Evolutionary conservation across 352 stramenopile genomes (phyloP).

Genomic region (Phytophthora sp.): DNA sequence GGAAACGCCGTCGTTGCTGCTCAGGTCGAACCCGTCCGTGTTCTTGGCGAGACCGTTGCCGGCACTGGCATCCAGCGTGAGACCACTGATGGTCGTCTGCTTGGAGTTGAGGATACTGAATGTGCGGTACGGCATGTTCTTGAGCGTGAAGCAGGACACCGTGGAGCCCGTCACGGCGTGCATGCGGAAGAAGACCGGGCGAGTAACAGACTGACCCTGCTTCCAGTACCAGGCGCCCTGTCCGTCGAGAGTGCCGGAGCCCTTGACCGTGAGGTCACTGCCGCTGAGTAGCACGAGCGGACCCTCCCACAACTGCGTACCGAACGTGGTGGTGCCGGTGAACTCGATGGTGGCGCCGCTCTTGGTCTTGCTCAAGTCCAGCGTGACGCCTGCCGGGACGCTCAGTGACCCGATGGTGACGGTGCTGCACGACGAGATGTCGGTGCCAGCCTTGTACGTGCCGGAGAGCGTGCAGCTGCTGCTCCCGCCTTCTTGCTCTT

Average conservation of each 20-base stretch:
- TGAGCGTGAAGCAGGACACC: background rate
- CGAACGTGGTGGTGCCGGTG: background rate
- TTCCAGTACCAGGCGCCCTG: slow-evolving; percentile 43
- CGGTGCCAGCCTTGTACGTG: slow-evolving; percentile 27
- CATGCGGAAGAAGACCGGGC: slow-evolving; percentile 32
- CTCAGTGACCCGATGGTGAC: slow-evolving; percentile 28
- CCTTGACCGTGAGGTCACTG: slow-evolving; percentile 22
- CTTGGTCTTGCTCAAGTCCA: slow-evolving; percentile 25
- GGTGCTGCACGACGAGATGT: slow-evolving; percentile 21
- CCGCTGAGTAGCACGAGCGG: slow-evolving; percentile 27
- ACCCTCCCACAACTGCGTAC: slow-evolving; percentile 16
- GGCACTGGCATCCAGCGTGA: background rate
- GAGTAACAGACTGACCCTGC: slow-evolving; percentile 23
- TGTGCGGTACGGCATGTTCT: slow-evolving; percentile 13
- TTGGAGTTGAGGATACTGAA: slow-evolving; percentile 17
- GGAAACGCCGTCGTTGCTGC: background rate
- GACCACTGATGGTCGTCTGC: slow-evolving; percentile 8
- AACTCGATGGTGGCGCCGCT: slow-evolving; percentile 23
- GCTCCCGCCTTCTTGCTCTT: background rate
- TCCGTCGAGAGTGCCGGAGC: slow-evolving; percentile 35
- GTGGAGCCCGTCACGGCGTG: background rate
- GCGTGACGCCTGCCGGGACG: slow-evolving; percentile 33
- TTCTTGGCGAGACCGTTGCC: background rate
- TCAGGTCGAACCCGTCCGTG: background rate
- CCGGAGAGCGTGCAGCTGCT: slow-evolving; percentile 29